phyloP scores from a whole-genome alignment of 768 basidiomycete species.

The Lyophyllum shimeji region DNA sequence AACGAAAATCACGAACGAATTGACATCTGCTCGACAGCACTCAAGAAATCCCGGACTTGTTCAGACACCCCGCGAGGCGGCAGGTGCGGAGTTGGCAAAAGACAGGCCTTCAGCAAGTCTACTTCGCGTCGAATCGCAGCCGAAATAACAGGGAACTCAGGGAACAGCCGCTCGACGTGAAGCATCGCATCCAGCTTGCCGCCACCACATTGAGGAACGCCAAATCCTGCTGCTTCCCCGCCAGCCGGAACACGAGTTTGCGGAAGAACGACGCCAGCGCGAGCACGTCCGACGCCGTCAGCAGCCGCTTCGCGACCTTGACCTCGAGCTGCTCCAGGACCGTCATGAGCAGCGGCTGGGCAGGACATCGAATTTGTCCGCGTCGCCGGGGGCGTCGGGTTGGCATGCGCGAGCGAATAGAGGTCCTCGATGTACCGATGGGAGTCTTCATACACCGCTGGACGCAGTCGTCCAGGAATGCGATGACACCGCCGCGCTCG shows the following conservation, averaged over 20 bases:
- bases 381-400: conserved; percentile 1
- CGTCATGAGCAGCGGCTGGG: conserved; percentile 78
- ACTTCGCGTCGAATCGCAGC: conserved; percentile 47
- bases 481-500: conserved; percentile 55
- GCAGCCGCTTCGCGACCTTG: conserved; percentile 55
- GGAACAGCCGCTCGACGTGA: conserved; percentile 26
- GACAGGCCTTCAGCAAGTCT: conserved; percentile 34
- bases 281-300: conserved; percentile 60
- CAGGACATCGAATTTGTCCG: conserved; percentile 28
- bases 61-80: conserved; percentile 9
- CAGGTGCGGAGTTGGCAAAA: conserved; percentile 23
- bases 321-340: conserved; percentile 76
- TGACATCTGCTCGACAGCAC: conserved; percentile 37
- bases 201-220: conserved; percentile 34
- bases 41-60: conserved; percentile 44
- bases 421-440: conserved; percentile 84
- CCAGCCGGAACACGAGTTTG: conserved; percentile 58
- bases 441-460: conserved; percentile 81
- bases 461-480: conserved; percentile 85
- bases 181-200: conserved; percentile 37
- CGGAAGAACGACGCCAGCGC: conserved; percentile 64
- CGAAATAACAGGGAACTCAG: conserved; percentile 31
- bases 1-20: conserved; percentile 41
- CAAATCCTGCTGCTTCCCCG: conserved; percentile 51
- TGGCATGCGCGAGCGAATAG: conserved; percentile 34